Evolutionary conservation across 2,329 filamentous ascomycete genomes (phyloP).

Genomic region (Zelopaecilomyces penicillatus): DNA sequence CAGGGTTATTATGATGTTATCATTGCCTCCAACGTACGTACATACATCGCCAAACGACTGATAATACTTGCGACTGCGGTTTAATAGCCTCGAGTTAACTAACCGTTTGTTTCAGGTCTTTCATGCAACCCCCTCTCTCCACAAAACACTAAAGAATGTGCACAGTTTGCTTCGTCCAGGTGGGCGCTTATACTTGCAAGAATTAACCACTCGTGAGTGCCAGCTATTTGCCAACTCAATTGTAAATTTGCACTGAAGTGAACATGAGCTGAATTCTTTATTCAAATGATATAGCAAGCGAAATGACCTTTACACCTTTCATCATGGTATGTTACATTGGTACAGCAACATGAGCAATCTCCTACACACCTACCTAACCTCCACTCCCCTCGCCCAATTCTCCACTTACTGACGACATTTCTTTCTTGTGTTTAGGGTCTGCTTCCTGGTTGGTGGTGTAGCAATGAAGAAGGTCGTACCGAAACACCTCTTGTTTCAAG

Average conservation of each 20-base stretch:
- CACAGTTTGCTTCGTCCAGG: not conserved
- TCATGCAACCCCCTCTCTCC: not conserved
- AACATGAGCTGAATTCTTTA: not conserved
- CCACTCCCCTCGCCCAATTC: too few species aligned
- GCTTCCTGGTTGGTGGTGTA: not conserved
- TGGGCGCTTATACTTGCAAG: not conserved
- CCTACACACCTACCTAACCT: too few species aligned
- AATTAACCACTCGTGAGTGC: not conserved
- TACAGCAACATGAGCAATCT: too few species aligned
- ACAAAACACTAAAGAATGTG: not conserved
- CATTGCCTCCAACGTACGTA: not conserved
- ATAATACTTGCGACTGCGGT: too few species aligned
- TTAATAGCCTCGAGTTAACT: not conserved
- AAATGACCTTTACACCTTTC: not conserved
- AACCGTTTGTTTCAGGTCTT: not conserved
- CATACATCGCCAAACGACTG: too few species aligned
- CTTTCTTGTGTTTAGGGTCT: too few species aligned
- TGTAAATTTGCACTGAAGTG: too few species aligned
- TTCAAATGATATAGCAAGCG: not conserved
- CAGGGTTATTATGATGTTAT: not conserved
- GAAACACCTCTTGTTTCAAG: not conserved
- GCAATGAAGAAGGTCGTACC: not conserved
- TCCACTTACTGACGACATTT: too few species aligned
- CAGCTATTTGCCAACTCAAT: not conserved
- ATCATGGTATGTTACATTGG: not conserved